Percentiles rank a stretch among this genome's conserved stretches.
Conservation (phyloP, 2,329 filamentous ascomycete species). For the Myriosclerotinia scirpicola region DNA sequence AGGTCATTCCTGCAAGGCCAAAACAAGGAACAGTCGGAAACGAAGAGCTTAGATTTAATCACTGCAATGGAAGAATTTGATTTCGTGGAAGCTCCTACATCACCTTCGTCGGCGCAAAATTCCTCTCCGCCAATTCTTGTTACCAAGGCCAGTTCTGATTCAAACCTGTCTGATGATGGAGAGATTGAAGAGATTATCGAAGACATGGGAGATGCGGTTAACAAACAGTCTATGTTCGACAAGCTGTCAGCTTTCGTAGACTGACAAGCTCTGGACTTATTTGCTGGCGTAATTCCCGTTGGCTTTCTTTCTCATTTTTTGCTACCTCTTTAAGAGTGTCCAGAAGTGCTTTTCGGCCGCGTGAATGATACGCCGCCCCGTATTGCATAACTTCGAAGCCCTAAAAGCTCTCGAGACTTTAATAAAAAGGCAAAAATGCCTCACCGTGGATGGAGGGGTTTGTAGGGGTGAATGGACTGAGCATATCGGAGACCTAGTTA, state of each 20-base stretch:
- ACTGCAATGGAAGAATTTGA: background rate
- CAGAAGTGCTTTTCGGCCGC: background rate
- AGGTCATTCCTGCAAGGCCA: background rate
- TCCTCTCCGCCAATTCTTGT: background rate
- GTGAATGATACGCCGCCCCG: background rate
- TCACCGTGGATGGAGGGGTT: background rate
- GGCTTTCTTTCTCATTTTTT: background rate
- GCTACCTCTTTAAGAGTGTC: background rate
- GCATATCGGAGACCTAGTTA: background rate
- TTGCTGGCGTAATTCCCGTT: background rate
- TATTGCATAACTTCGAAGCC: background rate
- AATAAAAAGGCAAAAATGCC: background rate
- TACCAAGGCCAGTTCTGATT: background rate
- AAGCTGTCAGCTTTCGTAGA: conserved; percentile 13
- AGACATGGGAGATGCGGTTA: background rate
- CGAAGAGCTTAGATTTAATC: background rate
- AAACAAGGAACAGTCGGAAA: background rate
- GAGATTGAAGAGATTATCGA: conserved; percentile 11
- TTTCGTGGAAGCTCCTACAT: background rate
- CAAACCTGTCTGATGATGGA: conserved; percentile 5
- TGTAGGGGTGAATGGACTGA: background rate
- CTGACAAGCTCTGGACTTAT: background rate
- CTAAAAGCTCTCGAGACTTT: too few relatives aligned
- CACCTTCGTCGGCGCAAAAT: background rate
- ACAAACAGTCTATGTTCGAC: background rate